phyloP scores from a whole-genome alignment of 768 basidiomycete species.

The Hemileccinum rubropunctum region DNA sequence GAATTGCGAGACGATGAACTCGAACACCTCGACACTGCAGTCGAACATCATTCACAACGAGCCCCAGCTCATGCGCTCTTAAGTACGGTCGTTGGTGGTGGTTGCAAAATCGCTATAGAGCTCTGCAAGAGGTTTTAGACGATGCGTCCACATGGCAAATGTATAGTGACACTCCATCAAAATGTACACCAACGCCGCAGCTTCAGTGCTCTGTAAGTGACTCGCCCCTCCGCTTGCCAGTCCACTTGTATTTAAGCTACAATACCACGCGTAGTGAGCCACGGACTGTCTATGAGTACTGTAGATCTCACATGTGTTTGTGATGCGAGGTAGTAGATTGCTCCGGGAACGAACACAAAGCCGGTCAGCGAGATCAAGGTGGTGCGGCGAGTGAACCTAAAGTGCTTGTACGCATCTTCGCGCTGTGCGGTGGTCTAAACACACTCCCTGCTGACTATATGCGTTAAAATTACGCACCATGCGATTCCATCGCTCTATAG shows the following conservation, averaged over 20 bases:
- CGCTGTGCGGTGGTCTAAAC: slow-evolving; percentile 45
- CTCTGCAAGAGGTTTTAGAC: slow-evolving; percentile 76
- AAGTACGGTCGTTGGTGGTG: slow-evolving; percentile 78
- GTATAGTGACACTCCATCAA: slow-evolving; percentile 2
- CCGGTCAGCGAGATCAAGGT: slow-evolving; percentile 62
- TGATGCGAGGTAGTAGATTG: slow-evolving; percentile 45
- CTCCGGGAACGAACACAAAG: slow-evolving; percentile 60
- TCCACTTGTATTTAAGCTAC: slow-evolving; percentile 55
- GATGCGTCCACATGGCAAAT: neutral
- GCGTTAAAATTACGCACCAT: slow-evolving; percentile 44
- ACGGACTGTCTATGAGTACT: slow-evolving; percentile 16
- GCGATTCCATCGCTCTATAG: slow-evolving; percentile 58
- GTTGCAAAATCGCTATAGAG: slow-evolving; percentile 89
- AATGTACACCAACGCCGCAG: neutral
- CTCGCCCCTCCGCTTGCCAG: slow-evolving; percentile 47
- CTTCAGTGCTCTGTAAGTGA: slow-evolving; percentile 33
- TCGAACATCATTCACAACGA: slow-evolving; percentile 81
- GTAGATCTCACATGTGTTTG: slow-evolving; percentile 36
- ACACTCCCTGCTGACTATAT: neutral
- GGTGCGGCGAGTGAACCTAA: slow-evolving; percentile 72
- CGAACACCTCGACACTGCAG: slow-evolving; percentile 89
- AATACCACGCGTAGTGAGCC: slow-evolving; percentile 3
- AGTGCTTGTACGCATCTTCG: slow-evolving; percentile 80
- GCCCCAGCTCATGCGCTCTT: slow-evolving; percentile 91
- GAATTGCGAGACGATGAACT: slow-evolving; percentile 95